These are phyloP conservation scores for Colletotrichum liaoningense DNA, from an alignment of 2,329 filamentous ascomycete species.

Conservation along the genomic window DNA sequence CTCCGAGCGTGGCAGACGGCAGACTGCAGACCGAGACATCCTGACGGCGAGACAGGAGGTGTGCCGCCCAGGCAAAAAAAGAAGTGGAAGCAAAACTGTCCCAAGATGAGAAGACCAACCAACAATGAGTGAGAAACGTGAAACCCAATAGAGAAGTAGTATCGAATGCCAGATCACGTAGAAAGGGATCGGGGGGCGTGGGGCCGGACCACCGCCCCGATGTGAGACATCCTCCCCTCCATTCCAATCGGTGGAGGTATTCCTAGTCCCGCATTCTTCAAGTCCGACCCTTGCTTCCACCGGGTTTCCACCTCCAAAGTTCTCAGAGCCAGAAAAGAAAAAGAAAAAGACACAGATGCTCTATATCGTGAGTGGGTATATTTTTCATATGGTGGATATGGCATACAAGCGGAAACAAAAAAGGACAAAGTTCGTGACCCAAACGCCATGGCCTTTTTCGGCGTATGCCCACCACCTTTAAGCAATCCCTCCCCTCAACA, in stretches of 20 bases:
- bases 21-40: conserved; percentile 2
- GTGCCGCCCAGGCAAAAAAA: background rate
- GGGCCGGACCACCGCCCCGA: background rate
- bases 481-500: conserved; percentile 15
- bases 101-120: no score
- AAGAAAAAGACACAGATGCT: background rate
- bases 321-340: background rate
- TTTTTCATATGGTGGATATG: conserved; percentile 10
- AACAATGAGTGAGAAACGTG: background rate
- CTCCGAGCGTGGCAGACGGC: background rate
- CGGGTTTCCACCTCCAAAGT: background rate
- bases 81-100: background rate
- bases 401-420: background rate
- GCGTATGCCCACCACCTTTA: conserved; percentile 2
- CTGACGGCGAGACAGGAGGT: conserved; percentile 13
- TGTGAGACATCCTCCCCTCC: conserved; percentile 16
- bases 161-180: conserved; percentile 12
- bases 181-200: background rate
- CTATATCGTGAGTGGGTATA: conserved; percentile 19
- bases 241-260: conserved; percentile 29
- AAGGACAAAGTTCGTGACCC: background rate
- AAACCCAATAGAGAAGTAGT: conserved; percentile 16
- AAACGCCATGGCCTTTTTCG: conserved; percentile 30
- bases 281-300: conserved; percentile 25
- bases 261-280: background rate